phyloP scores from a whole-genome alignment of 129 eudicot genomes.

The Rutidosis leptorrhynchoides region DNA sequence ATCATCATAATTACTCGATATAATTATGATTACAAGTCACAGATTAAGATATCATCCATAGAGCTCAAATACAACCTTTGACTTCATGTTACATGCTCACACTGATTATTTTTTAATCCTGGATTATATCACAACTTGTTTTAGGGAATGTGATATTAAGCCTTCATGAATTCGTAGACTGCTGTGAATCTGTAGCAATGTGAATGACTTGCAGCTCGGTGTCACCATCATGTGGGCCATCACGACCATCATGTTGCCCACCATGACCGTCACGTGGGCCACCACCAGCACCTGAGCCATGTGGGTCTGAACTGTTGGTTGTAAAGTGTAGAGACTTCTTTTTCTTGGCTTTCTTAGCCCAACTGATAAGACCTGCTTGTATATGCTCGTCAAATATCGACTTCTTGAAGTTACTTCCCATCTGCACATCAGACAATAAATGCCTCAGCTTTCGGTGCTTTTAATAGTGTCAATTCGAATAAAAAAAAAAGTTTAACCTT shows the following conservation, averaged over 20 bases:
- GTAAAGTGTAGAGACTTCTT: slow-evolving; percentile 42
- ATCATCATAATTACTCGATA: not conserved
- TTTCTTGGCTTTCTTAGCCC: slow-evolving; percentile 77
- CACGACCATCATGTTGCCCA: too few relatives aligned
- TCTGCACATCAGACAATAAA: slow-evolving; percentile 37
- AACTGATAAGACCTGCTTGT: slow-evolving; percentile 73
- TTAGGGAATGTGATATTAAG: slow-evolving; percentile 14
- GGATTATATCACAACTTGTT: not conserved
- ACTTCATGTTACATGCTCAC: slow-evolving; percentile 14
- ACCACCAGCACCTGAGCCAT: slow-evolving; percentile 1
- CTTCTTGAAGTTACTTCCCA: slow-evolving; percentile 90
- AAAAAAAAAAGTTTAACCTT: not conserved
- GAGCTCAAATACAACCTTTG: not conserved
- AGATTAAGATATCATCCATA: not conserved
- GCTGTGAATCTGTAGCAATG: slow-evolving; percentile 24
- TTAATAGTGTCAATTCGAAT: not conserved
- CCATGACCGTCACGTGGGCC: slow-evolving; percentile 5
- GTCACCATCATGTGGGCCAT: slow-evolving; percentile 11
- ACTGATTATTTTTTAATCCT: slow-evolving; percentile 6
- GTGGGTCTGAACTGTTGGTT: slow-evolving; percentile 29
- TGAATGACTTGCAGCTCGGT: slow-evolving; percentile 31
- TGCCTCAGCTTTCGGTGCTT: not conserved
- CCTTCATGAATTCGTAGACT: slow-evolving; percentile 15
- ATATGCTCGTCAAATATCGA: slow-evolving; percentile 79
- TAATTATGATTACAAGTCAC: not conserved